These are phyloP conservation scores for Closterium sp. DNA, from an alignment of 139 green algal species.

Conservation along the genomic window DNA sequence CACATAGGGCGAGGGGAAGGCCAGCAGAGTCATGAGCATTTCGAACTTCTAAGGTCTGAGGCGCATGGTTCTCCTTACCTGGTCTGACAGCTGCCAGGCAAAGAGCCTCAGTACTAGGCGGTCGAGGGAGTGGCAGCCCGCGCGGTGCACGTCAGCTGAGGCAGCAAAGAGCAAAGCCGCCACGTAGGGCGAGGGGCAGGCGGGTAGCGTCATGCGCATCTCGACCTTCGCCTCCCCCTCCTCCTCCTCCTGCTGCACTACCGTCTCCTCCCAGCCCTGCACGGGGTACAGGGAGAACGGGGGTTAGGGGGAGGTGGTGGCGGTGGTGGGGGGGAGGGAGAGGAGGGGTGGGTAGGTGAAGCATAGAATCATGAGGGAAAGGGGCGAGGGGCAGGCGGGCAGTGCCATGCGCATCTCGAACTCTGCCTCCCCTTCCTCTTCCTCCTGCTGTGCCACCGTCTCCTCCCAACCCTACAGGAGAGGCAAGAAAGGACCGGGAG, in stretches of 20 bases:
- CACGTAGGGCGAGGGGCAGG: constrained; percentile 59
- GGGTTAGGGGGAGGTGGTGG: not conserved
- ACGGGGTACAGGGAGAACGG: not conserved
- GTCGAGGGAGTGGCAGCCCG: constrained; percentile 64
- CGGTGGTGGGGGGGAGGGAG: no score
- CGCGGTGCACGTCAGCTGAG: constrained; percentile 64
- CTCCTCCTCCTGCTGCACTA: constrained; percentile 19
- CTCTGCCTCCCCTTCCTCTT: no score
- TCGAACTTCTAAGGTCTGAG: not conserved
- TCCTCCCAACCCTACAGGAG: no score
- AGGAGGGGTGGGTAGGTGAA: no score
- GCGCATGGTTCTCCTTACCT: constrained; percentile 1
- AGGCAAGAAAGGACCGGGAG: no score
- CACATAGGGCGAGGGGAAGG: not conserved
- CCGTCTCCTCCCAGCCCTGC: constrained; percentile 68
- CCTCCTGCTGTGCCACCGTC: no score
- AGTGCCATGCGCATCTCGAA: constrained; percentile 67
- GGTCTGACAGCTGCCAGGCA: constrained; percentile 70
- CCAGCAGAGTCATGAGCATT: not conserved
- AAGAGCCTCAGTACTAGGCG: constrained; percentile 67
- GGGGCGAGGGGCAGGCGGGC: not conserved
- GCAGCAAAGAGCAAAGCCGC: not conserved
- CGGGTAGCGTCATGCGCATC: constrained; percentile 80
- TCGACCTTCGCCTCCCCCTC: constrained; percentile 54
- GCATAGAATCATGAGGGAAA: not conserved